phyloP scores from a whole-genome alignment of 176 grass and related monocot genomes.

The Raddia distichophylla region DNA sequence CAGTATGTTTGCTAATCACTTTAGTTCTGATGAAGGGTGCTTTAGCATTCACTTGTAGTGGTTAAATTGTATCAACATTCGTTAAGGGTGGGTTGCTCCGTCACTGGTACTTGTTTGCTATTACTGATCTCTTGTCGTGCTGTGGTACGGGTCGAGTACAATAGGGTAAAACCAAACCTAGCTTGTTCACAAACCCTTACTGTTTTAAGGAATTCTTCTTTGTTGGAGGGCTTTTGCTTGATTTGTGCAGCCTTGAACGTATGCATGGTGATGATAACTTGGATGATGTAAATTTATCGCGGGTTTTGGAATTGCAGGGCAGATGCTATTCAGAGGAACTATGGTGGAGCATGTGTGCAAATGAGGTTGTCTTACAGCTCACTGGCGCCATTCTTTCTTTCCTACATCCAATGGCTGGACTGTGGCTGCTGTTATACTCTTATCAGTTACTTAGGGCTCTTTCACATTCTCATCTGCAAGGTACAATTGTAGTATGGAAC shows the following conservation, averaged over 20 bases:
- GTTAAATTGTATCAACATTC: background rate
- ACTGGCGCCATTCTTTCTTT: constrained; percentile 60
- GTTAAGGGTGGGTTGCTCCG: background rate
- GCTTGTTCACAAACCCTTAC: background rate
- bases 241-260: too few relatives aligned
- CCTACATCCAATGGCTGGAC: constrained; percentile 61
- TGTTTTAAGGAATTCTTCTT: background rate
- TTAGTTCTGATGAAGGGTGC: background rate
- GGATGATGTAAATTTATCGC: background rate
- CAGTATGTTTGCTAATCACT: background rate
- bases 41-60: background rate
- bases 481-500: background rate
- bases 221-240: background rate
- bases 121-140: background rate
- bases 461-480: constrained; percentile 74
- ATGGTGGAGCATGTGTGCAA: constrained; percentile 66
- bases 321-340: constrained; percentile 65
- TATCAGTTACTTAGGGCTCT: constrained; percentile 61
- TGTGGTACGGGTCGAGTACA: background rate
- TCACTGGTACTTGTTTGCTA: background rate
- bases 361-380: constrained; percentile 68
- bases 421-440: constrained; percentile 63
- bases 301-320: constrained; percentile 51
- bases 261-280: background rate
- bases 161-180: background rate